These are phyloP conservation scores for Penicillium simplicissimum DNA, from an alignment of 495 filamentous ascomycete species.

Conservation along the genomic window DNA sequence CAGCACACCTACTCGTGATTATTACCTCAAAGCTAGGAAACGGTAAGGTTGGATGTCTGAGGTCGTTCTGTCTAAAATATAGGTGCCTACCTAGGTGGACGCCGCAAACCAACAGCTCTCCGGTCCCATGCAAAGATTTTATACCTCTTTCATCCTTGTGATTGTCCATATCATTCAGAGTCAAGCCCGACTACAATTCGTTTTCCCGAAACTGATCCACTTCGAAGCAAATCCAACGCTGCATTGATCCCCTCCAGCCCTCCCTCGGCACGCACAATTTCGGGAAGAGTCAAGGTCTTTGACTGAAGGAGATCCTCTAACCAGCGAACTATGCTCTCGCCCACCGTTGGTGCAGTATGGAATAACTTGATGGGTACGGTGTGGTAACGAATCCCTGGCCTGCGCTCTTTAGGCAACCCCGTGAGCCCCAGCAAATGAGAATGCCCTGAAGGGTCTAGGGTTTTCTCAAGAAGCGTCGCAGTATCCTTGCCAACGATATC, in stretches of 20 bases:
- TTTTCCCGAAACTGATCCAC: constrained; percentile 58
- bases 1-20: no score
- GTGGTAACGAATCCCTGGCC: constrained; percentile 52
- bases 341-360: constrained; percentile 58
- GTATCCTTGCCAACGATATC: constrained; percentile 63
- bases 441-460: constrained; percentile 38
- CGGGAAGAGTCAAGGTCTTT: constrained; percentile 51
- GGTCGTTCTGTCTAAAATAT: no score
- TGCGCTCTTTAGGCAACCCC: constrained; percentile 56
- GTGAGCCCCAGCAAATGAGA: constrained; percentile 64
- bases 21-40: no score
- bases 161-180: constrained; percentile 2
- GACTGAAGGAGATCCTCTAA: constrained; percentile 56
- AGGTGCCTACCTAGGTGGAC: no score
- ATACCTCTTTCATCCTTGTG: no score
- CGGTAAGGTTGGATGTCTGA: no score
- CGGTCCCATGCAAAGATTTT: no score
- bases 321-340: constrained; percentile 58
- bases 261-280: constrained; percentile 57
- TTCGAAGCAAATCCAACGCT: constrained; percentile 58
- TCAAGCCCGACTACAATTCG: constrained; percentile 56
- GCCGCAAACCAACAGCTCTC: no score
- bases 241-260: constrained; percentile 63
- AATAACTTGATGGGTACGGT: constrained; percentile 70
- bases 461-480: constrained; percentile 50